Percentiles rank a stretch among this genome's conserved stretches.
Conservation (phyloP, 1,284 basidiomycete species). For the Schizophyllum amplum region DNA sequence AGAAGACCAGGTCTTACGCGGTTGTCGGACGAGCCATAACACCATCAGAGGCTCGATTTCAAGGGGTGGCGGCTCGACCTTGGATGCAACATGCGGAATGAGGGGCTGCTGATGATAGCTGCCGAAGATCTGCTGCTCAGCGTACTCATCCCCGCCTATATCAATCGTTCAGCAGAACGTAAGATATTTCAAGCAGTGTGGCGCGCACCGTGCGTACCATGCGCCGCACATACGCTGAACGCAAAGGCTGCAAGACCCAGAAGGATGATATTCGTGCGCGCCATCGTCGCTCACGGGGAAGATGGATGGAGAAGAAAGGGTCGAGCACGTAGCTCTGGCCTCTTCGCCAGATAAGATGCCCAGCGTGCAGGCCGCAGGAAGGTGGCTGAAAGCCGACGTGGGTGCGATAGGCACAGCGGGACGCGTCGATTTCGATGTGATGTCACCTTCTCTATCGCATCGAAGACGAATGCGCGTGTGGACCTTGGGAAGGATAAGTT, state of each 20-base stretch:
- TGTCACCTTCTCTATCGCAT: no score
- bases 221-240: no score
- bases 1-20: slow-evolving; percentile 75
- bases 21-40: slow-evolving; percentile 55
- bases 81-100: background rate
- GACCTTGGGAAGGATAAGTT: no score
- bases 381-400: background rate
- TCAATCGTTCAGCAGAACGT: background rate
- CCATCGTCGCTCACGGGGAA: background rate
- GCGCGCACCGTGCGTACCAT: background rate
- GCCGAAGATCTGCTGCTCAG: background rate
- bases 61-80: slow-evolving; percentile 30
- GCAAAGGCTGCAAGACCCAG: no score
- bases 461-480: no score
- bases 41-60: slow-evolving; percentile 50
- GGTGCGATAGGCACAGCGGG: background rate
- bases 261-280: background rate
- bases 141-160: background rate
- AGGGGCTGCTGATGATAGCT: background rate
- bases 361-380: background rate
- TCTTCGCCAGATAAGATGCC: background rate
- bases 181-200: no score
- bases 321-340: background rate
- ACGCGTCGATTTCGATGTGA: no score
- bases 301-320: background rate